Percentiles rank a stretch among this genome's conserved stretches.
phyloP scores from a whole-genome alignment of 2,329 filamentous ascomycete genomes.

The Botrytis sinoallii region DNA sequence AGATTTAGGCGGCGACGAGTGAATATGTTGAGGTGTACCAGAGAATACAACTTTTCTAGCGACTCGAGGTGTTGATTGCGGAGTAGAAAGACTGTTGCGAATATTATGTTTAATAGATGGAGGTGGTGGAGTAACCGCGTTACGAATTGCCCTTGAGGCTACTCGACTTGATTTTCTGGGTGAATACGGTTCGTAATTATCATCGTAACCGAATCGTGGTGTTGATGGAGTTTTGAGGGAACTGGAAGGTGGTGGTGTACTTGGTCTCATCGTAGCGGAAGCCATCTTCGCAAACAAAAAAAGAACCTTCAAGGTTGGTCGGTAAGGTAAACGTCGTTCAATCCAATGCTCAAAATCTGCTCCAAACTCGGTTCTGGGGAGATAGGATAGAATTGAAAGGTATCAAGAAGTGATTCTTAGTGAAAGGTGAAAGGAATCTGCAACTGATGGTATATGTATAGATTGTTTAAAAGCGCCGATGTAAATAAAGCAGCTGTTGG shows the following conservation, averaged over 20 bases:
- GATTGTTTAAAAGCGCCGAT: background rate
- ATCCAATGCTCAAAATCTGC: background rate
- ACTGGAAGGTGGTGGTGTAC: constrained; percentile 59
- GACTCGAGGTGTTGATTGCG: constrained; percentile 21
- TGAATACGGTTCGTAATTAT: constrained; percentile 70
- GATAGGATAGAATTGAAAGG: background rate
- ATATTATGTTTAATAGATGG: constrained; percentile 40
- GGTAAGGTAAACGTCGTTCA: background rate
- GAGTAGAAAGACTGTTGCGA: constrained; percentile 34
- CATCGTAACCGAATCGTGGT: constrained; percentile 63
- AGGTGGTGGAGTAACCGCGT: constrained; percentile 52
- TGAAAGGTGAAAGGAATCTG: background rate
- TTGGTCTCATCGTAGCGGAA: constrained; percentile 36
- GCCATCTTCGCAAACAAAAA: constrained; percentile 32
- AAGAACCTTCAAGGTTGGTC: background rate
- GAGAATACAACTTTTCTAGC: constrained; percentile 23
- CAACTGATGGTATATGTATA: background rate
- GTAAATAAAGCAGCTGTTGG: background rate
- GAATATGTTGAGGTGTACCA: constrained; percentile 27
- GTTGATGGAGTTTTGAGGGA: constrained; percentile 64
- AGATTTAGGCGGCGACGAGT: constrained; percentile 27
- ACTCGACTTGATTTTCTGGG: constrained; percentile 67
- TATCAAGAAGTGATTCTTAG: background rate
- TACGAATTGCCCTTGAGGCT: constrained; percentile 51
- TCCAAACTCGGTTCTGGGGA: background rate